These are phyloP conservation scores for Hemileccinum impolitum DNA, from an alignment of 768 basidiomycete species.

Conservation along the genomic window DNA sequence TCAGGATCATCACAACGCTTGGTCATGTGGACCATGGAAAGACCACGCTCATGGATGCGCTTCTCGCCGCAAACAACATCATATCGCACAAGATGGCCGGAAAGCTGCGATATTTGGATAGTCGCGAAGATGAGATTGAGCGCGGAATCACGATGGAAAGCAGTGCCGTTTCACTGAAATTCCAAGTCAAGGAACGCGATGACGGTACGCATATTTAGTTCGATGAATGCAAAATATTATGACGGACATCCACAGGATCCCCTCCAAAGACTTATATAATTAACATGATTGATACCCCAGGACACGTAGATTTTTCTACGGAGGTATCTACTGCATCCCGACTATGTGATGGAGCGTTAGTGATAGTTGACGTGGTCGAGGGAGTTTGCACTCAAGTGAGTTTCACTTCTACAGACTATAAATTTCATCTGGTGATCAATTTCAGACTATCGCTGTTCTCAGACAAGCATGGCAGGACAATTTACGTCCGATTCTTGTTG, in stretches of 20 bases:
- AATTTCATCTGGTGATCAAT: not conserved
- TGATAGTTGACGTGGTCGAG: constrained; percentile 95
- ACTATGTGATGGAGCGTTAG: constrained; percentile 91
- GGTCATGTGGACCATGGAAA: constrained; percentile 97
- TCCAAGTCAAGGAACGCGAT: constrained; percentile 68
- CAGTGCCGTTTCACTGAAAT: constrained; percentile 87
- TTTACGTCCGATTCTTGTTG: constrained; percentile 86
- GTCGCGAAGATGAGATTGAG: constrained; percentile 95
- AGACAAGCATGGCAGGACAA: constrained; percentile 92
- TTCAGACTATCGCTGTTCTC: constrained; percentile 89
- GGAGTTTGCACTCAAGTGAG: constrained; percentile 96
- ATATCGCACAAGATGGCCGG: constrained; percentile 94
- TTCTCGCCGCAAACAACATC: constrained; percentile 96
- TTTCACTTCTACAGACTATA: not conserved
- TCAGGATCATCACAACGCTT: constrained; percentile 80
- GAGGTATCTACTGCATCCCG: constrained; percentile 95
- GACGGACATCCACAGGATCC: constrained; percentile 47
- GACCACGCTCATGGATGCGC: constrained; percentile 90
- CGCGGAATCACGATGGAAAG: constrained; percentile 99
- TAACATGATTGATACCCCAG: constrained; percentile 98
- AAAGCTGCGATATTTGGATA: constrained; percentile 93
- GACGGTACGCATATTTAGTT: constrained; percentile 53
- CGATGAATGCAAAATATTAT: constrained; percentile 14
- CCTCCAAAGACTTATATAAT: constrained; percentile 71
- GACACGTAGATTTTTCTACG: constrained; percentile 97